Conservation (phyloP, 805 yeast genomes). For the Spathaspora arborariae region DNA sequence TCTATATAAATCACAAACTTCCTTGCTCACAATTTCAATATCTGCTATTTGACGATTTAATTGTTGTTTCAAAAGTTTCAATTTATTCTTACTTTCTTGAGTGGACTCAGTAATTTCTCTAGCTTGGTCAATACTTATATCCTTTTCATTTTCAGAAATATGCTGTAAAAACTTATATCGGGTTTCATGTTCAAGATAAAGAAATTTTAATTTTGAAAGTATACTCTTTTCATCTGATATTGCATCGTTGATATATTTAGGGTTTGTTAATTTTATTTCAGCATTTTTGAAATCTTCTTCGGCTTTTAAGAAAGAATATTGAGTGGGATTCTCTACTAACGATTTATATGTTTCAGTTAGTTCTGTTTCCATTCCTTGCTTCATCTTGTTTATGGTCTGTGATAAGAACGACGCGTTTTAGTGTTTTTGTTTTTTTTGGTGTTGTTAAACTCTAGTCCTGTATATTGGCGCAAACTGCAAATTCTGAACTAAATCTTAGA, state of each 20-base stretch:
- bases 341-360: neutral
- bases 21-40: constrained; percentile 25
- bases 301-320: neutral
- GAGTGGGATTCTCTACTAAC: neutral
- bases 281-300: constrained; percentile 14
- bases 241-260: constrained; percentile 31
- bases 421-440: neutral
- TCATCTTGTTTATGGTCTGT: too few species aligned
- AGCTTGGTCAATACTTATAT: neutral
- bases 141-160: constrained; percentile 29
- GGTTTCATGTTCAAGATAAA: constrained; percentile 69
- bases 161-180: constrained; percentile 61
- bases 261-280: constrained; percentile 17
- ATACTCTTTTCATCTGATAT: constrained; percentile 35
- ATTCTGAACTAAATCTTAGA: too few species aligned
- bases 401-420: too few species aligned
- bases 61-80: constrained; percentile 22
- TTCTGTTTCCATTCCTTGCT: neutral
- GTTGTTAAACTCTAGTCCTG: too few species aligned
- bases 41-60: constrained; percentile 24
- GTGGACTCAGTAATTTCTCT: neutral
- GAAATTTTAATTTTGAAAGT: constrained; percentile 55
- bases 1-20: constrained; percentile 20
- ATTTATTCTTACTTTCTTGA: constrained; percentile 16
- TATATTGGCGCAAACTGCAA: too few species aligned